Evolutionary conservation across 1,284 basidiomycete genomes (phyloP).

Genomic region (Xerocomus cyaneibrunnescens): DNA sequence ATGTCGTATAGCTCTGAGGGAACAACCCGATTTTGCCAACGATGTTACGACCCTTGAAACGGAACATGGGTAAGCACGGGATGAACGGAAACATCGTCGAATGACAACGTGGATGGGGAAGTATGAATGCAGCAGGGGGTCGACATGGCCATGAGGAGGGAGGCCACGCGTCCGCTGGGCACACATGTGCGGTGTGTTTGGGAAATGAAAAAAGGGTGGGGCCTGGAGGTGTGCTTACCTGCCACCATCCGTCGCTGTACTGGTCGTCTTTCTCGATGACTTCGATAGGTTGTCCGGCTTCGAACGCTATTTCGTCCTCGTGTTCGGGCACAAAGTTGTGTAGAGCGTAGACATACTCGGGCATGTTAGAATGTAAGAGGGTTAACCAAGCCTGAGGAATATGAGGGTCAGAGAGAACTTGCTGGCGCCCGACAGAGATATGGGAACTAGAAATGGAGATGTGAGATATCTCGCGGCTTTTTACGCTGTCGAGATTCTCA

Average conservation of each 20-base stretch:
- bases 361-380: constrained; percentile 33
- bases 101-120: constrained; percentile 16
- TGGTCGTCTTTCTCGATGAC: constrained; percentile 93
- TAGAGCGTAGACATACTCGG: constrained; percentile 71
- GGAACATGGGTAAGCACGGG: constrained; percentile 23
- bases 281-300: constrained; percentile 83
- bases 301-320: constrained; percentile 90
- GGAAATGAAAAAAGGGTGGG: constrained; percentile 16
- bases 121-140: constrained; percentile 10
- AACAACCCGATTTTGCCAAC: constrained; percentile 87
- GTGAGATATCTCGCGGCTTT: constrained; percentile 6
- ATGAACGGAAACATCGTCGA: constrained; percentile 25
- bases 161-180: constrained; percentile 14
- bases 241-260: constrained; percentile 99
- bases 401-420: neutral
- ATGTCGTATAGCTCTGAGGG: constrained; percentile 86
- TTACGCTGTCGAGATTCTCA: constrained; percentile 5
- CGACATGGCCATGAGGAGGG: constrained; percentile 7
- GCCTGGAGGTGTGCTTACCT: constrained; percentile 56
- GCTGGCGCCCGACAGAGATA: too few species aligned
- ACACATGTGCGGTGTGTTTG: constrained; percentile 4
- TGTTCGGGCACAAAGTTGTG: constrained; percentile 91
- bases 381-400: constrained; percentile 2
- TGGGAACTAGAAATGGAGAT: too few species aligned
- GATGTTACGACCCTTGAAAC: constrained; percentile 75